phyloP scores from a whole-genome alignment of 805 yeast genomes.

The Candida rishiriensis region DNA sequence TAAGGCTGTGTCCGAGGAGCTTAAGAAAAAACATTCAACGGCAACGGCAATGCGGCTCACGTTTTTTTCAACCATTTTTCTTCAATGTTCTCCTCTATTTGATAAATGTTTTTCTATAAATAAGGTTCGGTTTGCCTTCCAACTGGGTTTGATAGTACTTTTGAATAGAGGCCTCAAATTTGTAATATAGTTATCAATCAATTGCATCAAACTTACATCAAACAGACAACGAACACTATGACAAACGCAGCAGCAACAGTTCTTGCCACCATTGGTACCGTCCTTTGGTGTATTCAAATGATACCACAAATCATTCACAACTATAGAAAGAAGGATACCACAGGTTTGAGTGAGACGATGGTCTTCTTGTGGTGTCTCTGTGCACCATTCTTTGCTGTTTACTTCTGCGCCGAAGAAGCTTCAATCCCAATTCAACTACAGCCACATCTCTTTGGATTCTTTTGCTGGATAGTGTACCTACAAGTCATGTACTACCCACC shows the following conservation, averaged over 20 bases:
- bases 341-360: slow-evolving; percentile 87
- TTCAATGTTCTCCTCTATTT: too few relatives aligned
- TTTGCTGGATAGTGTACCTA: slow-evolving; percentile 43
- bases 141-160: too few relatives aligned
- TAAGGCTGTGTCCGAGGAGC: too few relatives aligned
- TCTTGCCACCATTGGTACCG: slow-evolving; percentile 83
- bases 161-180: too few relatives aligned
- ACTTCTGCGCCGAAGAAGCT: slow-evolving; percentile 43
- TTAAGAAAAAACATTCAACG: too few relatives aligned
- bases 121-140: too few relatives aligned
- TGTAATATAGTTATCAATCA: too few relatives aligned
- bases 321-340: slow-evolving; percentile 70
- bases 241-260: slow-evolving; percentile 56
- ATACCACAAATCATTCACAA: slow-evolving; percentile 72
- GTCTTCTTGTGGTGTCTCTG: slow-evolving; percentile 74
- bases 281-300: slow-evolving; percentile 89
- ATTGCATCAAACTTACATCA: too few relatives aligned
- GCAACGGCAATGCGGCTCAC: too few relatives aligned
- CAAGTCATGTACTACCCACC: slow-evolving; percentile 56
- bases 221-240: too few relatives aligned
- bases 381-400: slow-evolving; percentile 51
- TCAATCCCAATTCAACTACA: slow-evolving; percentile 49
- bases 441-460: slow-evolving; percentile 50
- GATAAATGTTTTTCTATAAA: too few relatives aligned
- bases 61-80: too few relatives aligned